phyloP scores from a whole-genome alignment of 2,329 filamentous ascomycete genomes.

The Fusarium graminum region DNA sequence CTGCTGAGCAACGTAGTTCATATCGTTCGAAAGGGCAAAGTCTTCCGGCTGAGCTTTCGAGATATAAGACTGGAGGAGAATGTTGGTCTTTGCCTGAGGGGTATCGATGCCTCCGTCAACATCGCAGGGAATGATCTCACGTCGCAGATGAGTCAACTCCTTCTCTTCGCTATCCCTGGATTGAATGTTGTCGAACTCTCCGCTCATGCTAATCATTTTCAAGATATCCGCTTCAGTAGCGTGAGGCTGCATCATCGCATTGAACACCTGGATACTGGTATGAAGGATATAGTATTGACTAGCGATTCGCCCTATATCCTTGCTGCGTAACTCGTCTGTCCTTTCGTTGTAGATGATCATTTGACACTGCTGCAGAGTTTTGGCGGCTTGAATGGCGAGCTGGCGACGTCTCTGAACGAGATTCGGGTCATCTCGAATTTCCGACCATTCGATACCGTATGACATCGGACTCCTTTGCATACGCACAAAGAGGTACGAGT shows the following conservation, averaged over 20 bases:
- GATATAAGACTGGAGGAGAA: slow-evolving; percentile 93
- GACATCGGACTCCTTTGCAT: slow-evolving; percentile 93
- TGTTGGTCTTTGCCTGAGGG: slow-evolving; percentile 93
- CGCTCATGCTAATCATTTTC: slow-evolving; percentile 97
- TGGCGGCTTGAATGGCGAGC: slow-evolving; percentile 88
- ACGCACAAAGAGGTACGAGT: slow-evolving; percentile 96
- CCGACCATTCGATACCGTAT: slow-evolving; percentile 95
- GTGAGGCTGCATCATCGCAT: slow-evolving; percentile 88
- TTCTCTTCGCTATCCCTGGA: slow-evolving; percentile 90
- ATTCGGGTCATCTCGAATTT: slow-evolving; percentile 87
- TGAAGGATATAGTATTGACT: slow-evolving; percentile 98
- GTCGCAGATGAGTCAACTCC: slow-evolving; percentile 81
- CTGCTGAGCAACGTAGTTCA: slow-evolving; percentile 95
- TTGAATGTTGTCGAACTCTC: slow-evolving; percentile 97
- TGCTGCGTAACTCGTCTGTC: slow-evolving; percentile 92
- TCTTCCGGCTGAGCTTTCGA: slow-evolving; percentile 89
- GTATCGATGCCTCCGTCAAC: slow-evolving; percentile 78
- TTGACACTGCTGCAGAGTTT: slow-evolving; percentile 89
- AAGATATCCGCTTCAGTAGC: slow-evolving; percentile 92
- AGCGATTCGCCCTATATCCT: slow-evolving; percentile 95
- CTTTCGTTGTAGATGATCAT: slow-evolving; percentile 99
- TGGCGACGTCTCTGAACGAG: slow-evolving; percentile 88
- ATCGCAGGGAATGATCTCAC: slow-evolving; percentile 80
- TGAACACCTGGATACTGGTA: slow-evolving; percentile 95
- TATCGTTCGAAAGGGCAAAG: slow-evolving; percentile 92